Conservation (phyloP, 2,329 filamentous ascomycete genomes). For the Zymoseptoria passerinii region DNA sequence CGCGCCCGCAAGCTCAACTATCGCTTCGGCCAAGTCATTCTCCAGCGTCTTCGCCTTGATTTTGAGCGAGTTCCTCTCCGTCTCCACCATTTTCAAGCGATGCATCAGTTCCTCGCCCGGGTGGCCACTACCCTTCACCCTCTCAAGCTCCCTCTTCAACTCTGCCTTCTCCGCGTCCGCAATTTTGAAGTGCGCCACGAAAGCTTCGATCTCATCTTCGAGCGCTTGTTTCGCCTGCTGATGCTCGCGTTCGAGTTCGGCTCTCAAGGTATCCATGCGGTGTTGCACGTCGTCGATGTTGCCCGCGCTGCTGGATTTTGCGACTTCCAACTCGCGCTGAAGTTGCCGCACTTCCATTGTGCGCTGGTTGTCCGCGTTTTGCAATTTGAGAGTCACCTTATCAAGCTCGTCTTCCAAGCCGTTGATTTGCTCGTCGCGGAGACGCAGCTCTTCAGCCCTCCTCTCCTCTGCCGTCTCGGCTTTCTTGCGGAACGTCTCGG, state of each 20-base stretch:
- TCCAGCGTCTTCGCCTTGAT: slow-evolving; percentile 29
- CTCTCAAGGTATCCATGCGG: slow-evolving; percentile 45
- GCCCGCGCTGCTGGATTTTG: slow-evolving; percentile 16
- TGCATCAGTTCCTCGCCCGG: slow-evolving; percentile 29
- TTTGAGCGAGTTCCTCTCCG: slow-evolving; percentile 27
- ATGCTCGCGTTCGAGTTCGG: slow-evolving; percentile 37
- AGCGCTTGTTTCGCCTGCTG: slow-evolving; percentile 38
- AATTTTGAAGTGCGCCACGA: slow-evolving; percentile 38
- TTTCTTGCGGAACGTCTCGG: slow-evolving; percentile 18
- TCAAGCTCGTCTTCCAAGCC: slow-evolving; percentile 36
- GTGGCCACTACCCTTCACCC: slow-evolving; percentile 32
- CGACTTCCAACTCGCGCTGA: slow-evolving; percentile 35
- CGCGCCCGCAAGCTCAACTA: slow-evolving; percentile 17
- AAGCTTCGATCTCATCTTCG: slow-evolving; percentile 47
- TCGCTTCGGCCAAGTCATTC: slow-evolving; percentile 27
- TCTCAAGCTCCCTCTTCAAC: slow-evolving; percentile 29
- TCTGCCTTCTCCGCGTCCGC: slow-evolving; percentile 42
- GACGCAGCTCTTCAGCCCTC: slow-evolving; percentile 19
- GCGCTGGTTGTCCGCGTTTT: slow-evolving; percentile 24
- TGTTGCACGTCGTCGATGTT: slow-evolving; percentile 20
- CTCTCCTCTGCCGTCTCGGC: slow-evolving; percentile 19
- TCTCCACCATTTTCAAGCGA: slow-evolving; percentile 25
- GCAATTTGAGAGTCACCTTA: slow-evolving; percentile 33
- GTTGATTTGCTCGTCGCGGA: slow-evolving; percentile 23
- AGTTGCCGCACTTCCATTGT: slow-evolving; percentile 33